Base-by-base conservation (phyloP, 1,284 basidiomycete species). In the Puccinia triticina region DNA sequence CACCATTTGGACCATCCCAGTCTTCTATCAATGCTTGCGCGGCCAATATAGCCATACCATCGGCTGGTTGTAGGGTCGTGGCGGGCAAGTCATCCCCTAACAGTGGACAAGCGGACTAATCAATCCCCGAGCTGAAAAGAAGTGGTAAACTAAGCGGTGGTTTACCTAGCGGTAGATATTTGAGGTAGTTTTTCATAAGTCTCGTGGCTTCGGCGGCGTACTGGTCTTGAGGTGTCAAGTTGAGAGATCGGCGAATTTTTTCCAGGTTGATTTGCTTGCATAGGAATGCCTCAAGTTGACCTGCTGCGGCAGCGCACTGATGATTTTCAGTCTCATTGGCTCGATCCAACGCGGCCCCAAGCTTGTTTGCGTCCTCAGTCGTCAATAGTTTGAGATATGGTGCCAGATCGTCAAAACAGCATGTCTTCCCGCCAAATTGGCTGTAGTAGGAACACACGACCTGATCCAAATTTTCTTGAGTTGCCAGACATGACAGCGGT, bases 31-130 rank as follows among this genome's bases (percentile, higher is more conserved):
- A 89, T 1, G 90, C 90, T 85, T 92, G 92, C 0, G 89, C 92
- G 7, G 92, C 91, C 18, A 96, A 88, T 37, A 95, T 89, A 12
- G 90, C 92, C 43, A 96, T 89, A 85, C 96, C 95, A 85, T 96
- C 95, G 1, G 91, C 93, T 23, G 92, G 93, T 85, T 96, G 95
- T 67, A 95, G 89, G 85, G 96, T 94, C 0, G 93, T 93, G 4
- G 89, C 87, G 0, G 92, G 90, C 29, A 95, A 89, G 77, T 89
- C 88, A 74, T 88, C 87, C 66, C 88, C 87, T 88, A 80, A n/a
- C 4, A 12, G 55, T 34, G 40, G 5, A 55, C 64, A 67, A 55
- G n/a, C 48, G 14, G 37, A 40, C 10, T 1, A 57, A 74, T 57
- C 34, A 57, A 74, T 69, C 18, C 32, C 26, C 18, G 50, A 21